phyloP scores from a whole-genome alignment of 257 asterid genomes.

The Salvia hispanica region DNA sequence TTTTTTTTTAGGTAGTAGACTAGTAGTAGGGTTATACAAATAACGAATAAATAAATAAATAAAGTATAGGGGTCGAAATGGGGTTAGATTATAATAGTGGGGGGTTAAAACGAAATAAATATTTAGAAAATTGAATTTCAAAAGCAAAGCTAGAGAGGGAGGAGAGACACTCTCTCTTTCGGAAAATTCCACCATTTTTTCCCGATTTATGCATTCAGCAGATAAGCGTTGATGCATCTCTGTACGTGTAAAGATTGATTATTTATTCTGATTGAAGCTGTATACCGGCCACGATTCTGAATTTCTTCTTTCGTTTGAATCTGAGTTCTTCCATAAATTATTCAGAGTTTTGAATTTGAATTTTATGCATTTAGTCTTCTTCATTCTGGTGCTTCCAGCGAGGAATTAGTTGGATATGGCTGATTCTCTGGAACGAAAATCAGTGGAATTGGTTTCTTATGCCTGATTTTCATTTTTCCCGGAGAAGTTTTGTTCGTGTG shows the following conservation, averaged over 20 bases:
- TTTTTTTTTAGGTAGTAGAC: no score
- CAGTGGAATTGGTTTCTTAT: constrained; percentile 27
- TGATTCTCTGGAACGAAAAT: constrained; percentile 16
- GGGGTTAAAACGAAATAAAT: constrained; percentile 17
- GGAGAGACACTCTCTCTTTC: constrained; percentile 43
- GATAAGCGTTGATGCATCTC: constrained; percentile 24
- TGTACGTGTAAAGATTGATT: constrained; percentile 30
- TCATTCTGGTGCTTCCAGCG: constrained; percentile 21
- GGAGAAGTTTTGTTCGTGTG: constrained; percentile 26
- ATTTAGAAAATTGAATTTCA: constrained; percentile 75
- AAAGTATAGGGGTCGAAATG: background rate
- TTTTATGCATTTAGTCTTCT: background rate
- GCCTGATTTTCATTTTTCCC: constrained; percentile 22
- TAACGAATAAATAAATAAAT: background rate
- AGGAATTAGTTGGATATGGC: constrained; percentile 16
- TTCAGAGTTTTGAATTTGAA: constrained; percentile 23
- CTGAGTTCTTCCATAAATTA: constrained; percentile 44
- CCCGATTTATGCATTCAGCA: constrained; percentile 28
- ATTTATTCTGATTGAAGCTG: constrained; percentile 33
- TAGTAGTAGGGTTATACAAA: no score
- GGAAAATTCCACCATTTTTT: constrained; percentile 35
- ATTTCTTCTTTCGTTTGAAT: constrained; percentile 46
- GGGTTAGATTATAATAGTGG: constrained; percentile 7
- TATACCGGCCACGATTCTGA: constrained; percentile 31
- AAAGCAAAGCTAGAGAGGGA: constrained; percentile 84